Base-by-base conservation (phyloP, 768 basidiomycete species). In the Leccinellum rugosiceps region DNA sequence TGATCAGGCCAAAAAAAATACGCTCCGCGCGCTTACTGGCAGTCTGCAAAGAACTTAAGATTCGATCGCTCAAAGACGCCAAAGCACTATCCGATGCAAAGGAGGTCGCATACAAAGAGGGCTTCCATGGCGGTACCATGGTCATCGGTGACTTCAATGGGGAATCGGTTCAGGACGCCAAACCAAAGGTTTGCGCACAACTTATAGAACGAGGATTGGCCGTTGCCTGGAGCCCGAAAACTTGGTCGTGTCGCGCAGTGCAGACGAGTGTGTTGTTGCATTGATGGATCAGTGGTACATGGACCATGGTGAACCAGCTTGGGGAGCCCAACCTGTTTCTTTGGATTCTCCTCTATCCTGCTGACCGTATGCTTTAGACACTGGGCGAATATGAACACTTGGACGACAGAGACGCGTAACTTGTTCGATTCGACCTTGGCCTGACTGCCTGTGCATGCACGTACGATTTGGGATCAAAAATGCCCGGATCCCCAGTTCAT, bases 271-370 rank as follows among this genome's bases (percentile, higher is more conserved):
- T 76, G 91, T 98, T 19, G 94, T 98, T 58, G 95, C 95, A 4
- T 76, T 99, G 63, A 95, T 94, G 85, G 97, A 99, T 71, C 97
- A 99, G 74, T 99, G 96, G 94, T 99, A 98, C 74, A 75, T 98
- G 72, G 94, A 98, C 73, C 98, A 98, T 65, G 97, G 96, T 64
- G 94, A 98, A 77, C 73, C 83, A 1, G 69, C 72, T 19, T 99
- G 97, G 96, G 90, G 87, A 72, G 83, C 80, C 17, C 82, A 91
- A 66, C 85, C 92, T 6, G 90, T 56, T 28, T 51, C 35, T 17
- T 35, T 51, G 11, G 23, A 30, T 13, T 57, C 41, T 47, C n/a
- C 13, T 32, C 48, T 28, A 34, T 55, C 50, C 63, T 28, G 60
- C 31, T 62, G 32, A 50, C 26, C 8, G 3, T 25, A 6, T 6